Evolutionary conservation across 257 asterid genomes (phyloP).

Genomic region (Forsythia viridissima): DNA sequence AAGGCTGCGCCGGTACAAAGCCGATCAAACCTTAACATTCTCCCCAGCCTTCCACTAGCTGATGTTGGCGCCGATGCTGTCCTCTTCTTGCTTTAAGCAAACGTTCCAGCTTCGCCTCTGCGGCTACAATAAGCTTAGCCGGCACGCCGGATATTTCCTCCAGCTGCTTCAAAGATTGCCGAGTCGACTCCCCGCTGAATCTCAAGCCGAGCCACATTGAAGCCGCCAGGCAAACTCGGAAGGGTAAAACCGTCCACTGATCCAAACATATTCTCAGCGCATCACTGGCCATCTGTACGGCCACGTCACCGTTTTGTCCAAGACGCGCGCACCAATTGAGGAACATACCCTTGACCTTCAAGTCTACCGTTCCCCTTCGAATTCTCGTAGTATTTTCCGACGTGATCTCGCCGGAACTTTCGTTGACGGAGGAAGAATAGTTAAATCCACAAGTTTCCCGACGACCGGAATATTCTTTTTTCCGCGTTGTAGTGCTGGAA

Average conservation of each 20-base stretch:
- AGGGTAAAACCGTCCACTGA: constrained; percentile 43
- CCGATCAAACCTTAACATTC: constrained; percentile 36
- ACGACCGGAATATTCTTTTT: constrained; percentile 22
- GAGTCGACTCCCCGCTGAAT: constrained; percentile 12
- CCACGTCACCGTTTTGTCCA: constrained; percentile 32
- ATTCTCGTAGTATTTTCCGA: constrained; percentile 1
- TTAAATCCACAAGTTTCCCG: background rate
- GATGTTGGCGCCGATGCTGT: constrained; percentile 30
- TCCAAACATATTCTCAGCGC: constrained; percentile 39
- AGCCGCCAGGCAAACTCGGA: constrained; percentile 55
- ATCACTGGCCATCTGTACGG: constrained; percentile 28
- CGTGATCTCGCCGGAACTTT: background rate
- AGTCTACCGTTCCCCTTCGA: background rate
- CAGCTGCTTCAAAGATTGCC: constrained; percentile 37
- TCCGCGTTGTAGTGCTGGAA: constrained; percentile 43
- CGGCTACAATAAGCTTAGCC: constrained; percentile 44
- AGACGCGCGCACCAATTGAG: constrained; percentile 50
- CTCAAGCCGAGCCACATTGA: constrained; percentile 62
- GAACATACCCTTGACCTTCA: constrained; percentile 42
- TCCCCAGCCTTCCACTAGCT: constrained; percentile 63
- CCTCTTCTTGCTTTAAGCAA: constrained; percentile 16
- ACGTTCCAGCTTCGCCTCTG: constrained; percentile 43
- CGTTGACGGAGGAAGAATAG: constrained; percentile 5
- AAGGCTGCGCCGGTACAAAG: background rate
- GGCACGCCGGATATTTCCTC: constrained; percentile 65